Evolutionary conservation across 1,284 basidiomycete genomes (phyloP).

Genomic region (Rhodotorula sp.): DNA sequence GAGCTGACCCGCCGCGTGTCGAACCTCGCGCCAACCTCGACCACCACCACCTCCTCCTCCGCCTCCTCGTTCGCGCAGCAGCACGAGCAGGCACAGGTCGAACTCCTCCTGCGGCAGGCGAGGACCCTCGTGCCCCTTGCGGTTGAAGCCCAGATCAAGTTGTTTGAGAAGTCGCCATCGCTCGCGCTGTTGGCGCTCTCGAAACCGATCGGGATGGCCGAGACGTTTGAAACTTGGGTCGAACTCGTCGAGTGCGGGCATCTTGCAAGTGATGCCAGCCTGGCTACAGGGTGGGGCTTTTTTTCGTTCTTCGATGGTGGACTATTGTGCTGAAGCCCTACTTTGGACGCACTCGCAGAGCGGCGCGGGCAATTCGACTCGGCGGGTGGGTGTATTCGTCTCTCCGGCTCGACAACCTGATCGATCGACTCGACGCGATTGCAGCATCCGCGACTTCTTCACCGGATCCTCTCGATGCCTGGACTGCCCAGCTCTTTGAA

Average conservation of each 20-base stretch:
- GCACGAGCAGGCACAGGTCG: neutral
- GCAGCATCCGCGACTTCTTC: neutral
- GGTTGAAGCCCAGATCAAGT: neutral
- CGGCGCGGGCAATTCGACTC: neutral
- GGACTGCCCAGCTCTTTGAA: neutral
- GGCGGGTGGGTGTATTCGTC: neutral
- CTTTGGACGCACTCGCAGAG: neutral
- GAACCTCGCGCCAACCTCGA: neutral
- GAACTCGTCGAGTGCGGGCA: neutral
- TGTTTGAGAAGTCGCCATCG: neutral
- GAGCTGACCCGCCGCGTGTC: neutral
- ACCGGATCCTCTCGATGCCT: neutral
- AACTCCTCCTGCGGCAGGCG: neutral
- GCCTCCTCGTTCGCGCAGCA: neutral
- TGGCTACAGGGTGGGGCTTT: neutral
- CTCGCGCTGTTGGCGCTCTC: neutral
- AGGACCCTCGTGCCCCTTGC: neutral
- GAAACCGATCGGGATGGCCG: neutral
- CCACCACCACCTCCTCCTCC: neutral
- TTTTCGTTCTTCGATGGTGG: no score
- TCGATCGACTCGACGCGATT: neutral
- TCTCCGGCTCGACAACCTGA: neutral
- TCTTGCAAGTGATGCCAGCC: neutral
- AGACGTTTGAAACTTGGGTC: neutral
- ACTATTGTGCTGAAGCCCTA: neutral